phyloP scores from a whole-genome alignment of 805 yeast species.

The Starmerella scarabaei region DNA sequence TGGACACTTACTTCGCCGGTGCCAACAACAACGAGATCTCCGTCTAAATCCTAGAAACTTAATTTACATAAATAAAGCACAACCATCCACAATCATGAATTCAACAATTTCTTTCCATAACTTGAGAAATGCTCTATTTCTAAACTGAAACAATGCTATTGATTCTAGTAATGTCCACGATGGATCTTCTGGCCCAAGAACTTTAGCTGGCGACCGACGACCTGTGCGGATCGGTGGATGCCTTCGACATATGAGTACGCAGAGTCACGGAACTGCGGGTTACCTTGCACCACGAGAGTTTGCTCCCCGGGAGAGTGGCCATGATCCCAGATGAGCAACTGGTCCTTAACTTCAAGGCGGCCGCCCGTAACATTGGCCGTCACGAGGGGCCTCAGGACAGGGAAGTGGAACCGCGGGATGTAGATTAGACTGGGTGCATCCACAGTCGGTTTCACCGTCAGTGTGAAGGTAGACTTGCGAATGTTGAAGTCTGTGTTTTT shows the following conservation, averaged over 20 bases:
- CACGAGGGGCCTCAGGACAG: background rate
- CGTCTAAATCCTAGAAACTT: slow-evolving; percentile 7
- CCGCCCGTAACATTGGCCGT: slow-evolving; percentile 14
- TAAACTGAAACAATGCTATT: background rate
- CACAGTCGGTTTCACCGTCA: slow-evolving; percentile 33
- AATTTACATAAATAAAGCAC: background rate
- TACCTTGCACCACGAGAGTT: slow-evolving; percentile 15
- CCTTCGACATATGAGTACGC: slow-evolving; percentile 20
- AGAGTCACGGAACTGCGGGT: slow-evolving; percentile 17
- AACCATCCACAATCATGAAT: background rate
- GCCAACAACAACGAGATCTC: slow-evolving; percentile 20
- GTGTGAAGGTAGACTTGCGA: slow-evolving; percentile 33
- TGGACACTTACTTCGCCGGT: slow-evolving; percentile 74
- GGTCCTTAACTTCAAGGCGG: slow-evolving; percentile 6
- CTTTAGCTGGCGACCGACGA: slow-evolving; percentile 1
- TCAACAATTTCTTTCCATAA: background rate
- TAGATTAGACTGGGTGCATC: slow-evolving; percentile 31
- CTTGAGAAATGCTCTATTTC: background rate
- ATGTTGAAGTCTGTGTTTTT: slow-evolving; percentile 47
- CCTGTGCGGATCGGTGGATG: slow-evolving; percentile 7
- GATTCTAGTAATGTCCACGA: background rate
- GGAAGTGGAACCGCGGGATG: slow-evolving; percentile 65
- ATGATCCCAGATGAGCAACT: slow-evolving; percentile 19
- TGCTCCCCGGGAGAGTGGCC: slow-evolving; percentile 9
- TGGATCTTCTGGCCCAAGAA: background rate